Evolutionary conservation across 768 basidiomycete species (phyloP), one percentile per base, ranked within the genome.

Genomic region (Mycena floridula): DNA sequence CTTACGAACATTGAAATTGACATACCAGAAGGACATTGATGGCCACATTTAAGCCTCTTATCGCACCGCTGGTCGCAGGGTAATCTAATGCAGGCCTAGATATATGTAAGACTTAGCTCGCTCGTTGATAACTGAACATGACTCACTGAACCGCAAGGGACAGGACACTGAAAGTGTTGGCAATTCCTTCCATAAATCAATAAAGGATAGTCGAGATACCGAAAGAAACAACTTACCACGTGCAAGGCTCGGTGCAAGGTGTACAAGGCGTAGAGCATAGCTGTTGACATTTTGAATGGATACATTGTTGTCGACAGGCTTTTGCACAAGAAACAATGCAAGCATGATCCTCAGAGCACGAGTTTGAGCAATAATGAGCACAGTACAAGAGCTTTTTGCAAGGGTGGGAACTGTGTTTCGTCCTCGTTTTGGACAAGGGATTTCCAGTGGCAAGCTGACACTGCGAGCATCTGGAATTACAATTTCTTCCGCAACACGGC

Each of bases 141-240:
- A 66, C 81, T 63, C 46, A 84, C 83, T 3, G 82, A 82, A 12
- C 83, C 82, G 53, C 85, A 86, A 0, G 81, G 74, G 6, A 86
- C 70, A 4, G 75, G 73, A 46, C 85, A 86, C 1, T 40, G 44
- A 23, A 68, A 49, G 51, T 85, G 84, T 7, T 65, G 50, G 51
- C 84, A 86, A 2, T 35, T 53, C 81, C 77, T 77, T 37, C 3
- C 20, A 28, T 18, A 21, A 24, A 7, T 32, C 15, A 37, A 23
- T 22, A 22, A 16, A 21, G 46, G 21, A 42, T 45, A 50, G 36
- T 53, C 79, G 21, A 8, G 22, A 23, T 18, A 12, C 9, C 20
- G 26, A 23, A 4, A 37, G 25, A 12, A 2, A 18, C 41, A 5
- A 37, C 37, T 45, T 43, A 62, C 27, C 85, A 85, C 3, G 64